Evolutionary conservation across 495 filamentous ascomycete genomes (phyloP).

Genomic region (Tuber calosporum): DNA sequence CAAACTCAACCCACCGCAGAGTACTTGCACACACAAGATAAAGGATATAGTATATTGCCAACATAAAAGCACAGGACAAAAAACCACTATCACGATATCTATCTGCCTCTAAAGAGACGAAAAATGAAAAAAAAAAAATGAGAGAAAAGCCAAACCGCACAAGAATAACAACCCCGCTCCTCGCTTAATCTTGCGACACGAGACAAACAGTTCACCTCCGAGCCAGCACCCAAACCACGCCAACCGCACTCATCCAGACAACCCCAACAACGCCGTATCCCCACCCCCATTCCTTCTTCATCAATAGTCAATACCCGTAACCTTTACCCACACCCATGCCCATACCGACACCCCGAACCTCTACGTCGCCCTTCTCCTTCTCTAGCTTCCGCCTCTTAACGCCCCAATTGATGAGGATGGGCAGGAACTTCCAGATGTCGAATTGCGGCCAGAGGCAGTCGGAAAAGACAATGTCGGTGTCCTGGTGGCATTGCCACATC

Average conservation of each 20-base stretch:
- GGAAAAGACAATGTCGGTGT: constrained; percentile 85
- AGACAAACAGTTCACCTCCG: neutral
- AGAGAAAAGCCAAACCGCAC: neutral
- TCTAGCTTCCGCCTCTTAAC: neutral
- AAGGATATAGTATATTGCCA: neutral
- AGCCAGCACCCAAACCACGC: neutral
- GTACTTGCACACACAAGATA: neutral
- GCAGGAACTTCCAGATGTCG: constrained; percentile 87
- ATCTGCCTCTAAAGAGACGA: neutral
- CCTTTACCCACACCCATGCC: neutral
- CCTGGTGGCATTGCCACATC: constrained; percentile 93
- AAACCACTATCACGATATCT: neutral
- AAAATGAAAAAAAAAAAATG: neutral
- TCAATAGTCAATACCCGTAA: neutral
- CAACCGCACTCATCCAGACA: neutral
- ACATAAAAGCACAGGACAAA: neutral
- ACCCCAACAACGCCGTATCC: neutral
- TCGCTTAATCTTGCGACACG: neutral
- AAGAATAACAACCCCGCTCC: neutral
- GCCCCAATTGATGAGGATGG: constrained; percentile 53
- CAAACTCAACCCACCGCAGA: neutral
- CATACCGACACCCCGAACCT: neutral
- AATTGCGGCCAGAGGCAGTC: constrained; percentile 95
- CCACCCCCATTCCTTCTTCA: neutral
- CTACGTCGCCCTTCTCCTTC: neutral